Evolutionary conservation across 2,329 filamentous ascomycete genomes (phyloP), one percentile per base, ranked within the genome.

Genomic region (Samsoniella hepiali): DNA sequence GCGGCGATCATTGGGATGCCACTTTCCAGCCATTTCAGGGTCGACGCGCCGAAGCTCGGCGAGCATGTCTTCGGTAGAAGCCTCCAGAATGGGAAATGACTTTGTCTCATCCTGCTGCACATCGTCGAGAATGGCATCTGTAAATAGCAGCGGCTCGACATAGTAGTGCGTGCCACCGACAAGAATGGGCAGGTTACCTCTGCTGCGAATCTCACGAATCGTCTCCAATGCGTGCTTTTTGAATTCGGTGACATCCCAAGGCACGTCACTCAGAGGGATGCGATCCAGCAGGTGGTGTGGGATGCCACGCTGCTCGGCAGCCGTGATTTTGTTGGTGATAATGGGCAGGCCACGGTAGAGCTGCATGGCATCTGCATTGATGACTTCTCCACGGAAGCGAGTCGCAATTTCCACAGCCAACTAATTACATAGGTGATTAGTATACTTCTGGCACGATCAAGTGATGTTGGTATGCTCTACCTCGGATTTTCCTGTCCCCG

Each of bases 331-430:
- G 75, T 99, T 99, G 32, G 95, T 99, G 69, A 98, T 94, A 67
- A 98, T 89, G 5, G 95, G 93, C 50, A 99, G 80, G 3, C 95
- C 95, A 60, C 85, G 84, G 75, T 99, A 99, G 78, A 99, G 88
- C 74, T 99, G 95, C 93, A 99, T 97, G 45, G 95, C 95, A 81
- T 99, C 95, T 54, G 91, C 91, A 73, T 99, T 99, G 78, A 99
- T 93, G 59, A 99, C 85, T 76, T 99, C 95, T 72, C 96, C 95
- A 75, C 95, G 88, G 76, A 93, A 93, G 29, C 84, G 86, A 49
- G 82, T 82, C 1, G 96, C 95, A 58, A 99, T 79, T 67, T 97
- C 91, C 47, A 99, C 89, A 9, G 95, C 95, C 68, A 97, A 84
- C 93, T 97, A 32, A 38, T 36, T 11, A 66, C 6, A 5, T 36